Evolutionary conservation across 2,329 filamentous ascomycete species (phyloP).

Genomic region (Aspergillus felis): DNA sequence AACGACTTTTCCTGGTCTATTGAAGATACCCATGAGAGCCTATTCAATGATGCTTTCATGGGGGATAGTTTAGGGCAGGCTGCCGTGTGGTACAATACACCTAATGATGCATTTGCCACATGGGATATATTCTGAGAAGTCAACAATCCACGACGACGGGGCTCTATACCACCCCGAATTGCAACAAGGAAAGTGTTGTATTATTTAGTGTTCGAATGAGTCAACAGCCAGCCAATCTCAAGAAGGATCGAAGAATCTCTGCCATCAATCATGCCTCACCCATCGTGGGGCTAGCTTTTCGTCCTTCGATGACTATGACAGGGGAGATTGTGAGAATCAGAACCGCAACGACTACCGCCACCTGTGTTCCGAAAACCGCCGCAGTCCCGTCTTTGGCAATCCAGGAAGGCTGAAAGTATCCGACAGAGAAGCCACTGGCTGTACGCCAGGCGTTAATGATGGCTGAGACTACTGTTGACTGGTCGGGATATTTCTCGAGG

Average conservation of each 20-base stretch:
- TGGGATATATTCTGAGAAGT: not conserved
- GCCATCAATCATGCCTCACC: not conserved
- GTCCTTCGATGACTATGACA: slow-evolving; percentile 16
- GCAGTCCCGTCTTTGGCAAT: slow-evolving; percentile 28
- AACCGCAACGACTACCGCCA: slow-evolving; percentile 24
- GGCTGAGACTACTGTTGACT: slow-evolving; percentile 31
- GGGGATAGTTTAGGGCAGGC: not conserved
- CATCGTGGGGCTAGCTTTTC: not conserved
- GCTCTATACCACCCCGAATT: too few species aligned
- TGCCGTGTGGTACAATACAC: not conserved
- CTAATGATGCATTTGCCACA: not conserved
- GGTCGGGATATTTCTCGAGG: slow-evolving; percentile 34
- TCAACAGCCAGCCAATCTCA: not conserved
- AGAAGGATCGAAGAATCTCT: not conserved
- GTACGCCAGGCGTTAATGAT: slow-evolving; percentile 40
- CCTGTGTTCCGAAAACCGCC: slow-evolving; percentile 33
- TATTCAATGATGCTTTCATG: not conserved
- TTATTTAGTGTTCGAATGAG: not conserved
- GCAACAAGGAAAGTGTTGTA: not conserved
- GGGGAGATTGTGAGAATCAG: slow-evolving; percentile 26
- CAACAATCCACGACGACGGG: not conserved
- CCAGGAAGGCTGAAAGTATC: slow-evolving; percentile 37
- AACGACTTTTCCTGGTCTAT: slow-evolving; percentile 7
- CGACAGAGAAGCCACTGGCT: slow-evolving; percentile 36
- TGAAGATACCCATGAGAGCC: slow-evolving; percentile 3